Conservation (phyloP, 176 grass and related monocot species). For the Carex parvula region DNA sequence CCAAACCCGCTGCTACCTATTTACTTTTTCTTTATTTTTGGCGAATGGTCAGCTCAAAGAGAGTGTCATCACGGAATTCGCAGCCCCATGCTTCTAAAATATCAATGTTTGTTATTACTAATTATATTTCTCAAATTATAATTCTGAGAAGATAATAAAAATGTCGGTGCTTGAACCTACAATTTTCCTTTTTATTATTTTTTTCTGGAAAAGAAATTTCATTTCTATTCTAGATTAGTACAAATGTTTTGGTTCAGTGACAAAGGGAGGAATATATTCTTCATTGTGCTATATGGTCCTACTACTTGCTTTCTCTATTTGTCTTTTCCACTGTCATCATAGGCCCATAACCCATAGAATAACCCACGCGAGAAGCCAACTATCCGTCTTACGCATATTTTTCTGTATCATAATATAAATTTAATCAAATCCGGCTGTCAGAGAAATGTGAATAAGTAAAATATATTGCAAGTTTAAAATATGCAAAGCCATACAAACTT, state of each 20-base stretch:
- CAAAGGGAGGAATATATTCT: conserved; percentile 6
- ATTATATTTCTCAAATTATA: too few species aligned
- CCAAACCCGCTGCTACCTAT: too few species aligned
- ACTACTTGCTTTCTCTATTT: neutral
- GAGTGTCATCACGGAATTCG: too few species aligned
- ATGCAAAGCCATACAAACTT: too few species aligned
- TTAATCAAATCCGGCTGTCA: conserved; percentile 23
- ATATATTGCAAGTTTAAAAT: neutral
- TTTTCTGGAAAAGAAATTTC: neutral
- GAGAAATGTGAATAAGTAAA: neutral
- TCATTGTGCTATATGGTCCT: neutral
- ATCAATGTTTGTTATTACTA: too few species aligned
- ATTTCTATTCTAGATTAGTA: neutral
- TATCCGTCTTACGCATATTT: conserved; percentile 29
- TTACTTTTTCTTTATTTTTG: too few species aligned
- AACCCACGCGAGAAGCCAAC: conserved; percentile 33
- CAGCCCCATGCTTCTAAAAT: too few species aligned
- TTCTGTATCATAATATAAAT: conserved; percentile 38
- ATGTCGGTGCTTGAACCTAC: neutral
- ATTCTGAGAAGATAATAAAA: too few species aligned
- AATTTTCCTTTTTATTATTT: neutral
- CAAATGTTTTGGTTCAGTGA: neutral
- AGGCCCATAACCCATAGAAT: conserved; percentile 26
- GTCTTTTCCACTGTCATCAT: conserved; percentile 25
- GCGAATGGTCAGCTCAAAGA: too few species aligned